Percentiles rank a stretch among this genome's conserved stretches.
phyloP scores from a whole-genome alignment of 2,329 filamentous ascomycete genomes.

The Sclerotinia subarctica region DNA sequence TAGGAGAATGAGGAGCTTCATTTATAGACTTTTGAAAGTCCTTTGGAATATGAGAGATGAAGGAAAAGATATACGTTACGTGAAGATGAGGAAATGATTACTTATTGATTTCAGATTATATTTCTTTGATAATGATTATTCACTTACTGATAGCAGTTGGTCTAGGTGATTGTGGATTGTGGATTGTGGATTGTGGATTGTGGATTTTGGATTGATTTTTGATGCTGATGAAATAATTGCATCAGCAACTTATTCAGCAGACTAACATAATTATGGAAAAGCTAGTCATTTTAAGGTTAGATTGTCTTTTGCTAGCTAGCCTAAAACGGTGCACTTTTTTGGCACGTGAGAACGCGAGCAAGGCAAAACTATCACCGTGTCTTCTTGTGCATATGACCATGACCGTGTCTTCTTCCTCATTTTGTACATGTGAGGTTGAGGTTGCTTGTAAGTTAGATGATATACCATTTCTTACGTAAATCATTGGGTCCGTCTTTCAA shows the following conservation, averaged over 20 bases:
- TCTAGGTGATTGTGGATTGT: background rate
- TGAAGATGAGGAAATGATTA: constrained; percentile 20
- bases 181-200: constrained; percentile 7
- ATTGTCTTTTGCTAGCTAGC: background rate
- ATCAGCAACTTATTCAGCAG: constrained; percentile 15
- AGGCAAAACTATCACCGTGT: background rate
- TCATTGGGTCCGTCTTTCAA: too few relatives aligned
- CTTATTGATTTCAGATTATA: constrained; percentile 14
- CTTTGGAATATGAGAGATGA: constrained; percentile 26
- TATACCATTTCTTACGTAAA: too few relatives aligned
- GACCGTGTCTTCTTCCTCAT: too few relatives aligned
- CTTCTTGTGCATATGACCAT: too few relatives aligned
- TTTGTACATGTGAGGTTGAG: too few relatives aligned
- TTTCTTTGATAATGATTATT: constrained; percentile 1
- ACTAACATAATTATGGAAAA: background rate
- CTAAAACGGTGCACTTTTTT: background rate
- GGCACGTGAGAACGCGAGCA: background rate
- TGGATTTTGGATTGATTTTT: constrained; percentile 2
- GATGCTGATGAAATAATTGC: constrained; percentile 10
- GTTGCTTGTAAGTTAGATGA: too few relatives aligned
- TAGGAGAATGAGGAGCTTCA: constrained; percentile 38
- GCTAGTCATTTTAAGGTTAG: background rate
- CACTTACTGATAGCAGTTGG: constrained; percentile 9
- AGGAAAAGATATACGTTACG: constrained; percentile 25
- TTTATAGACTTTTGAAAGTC: constrained; percentile 33